A percentile compares a stretch with the other conserved stretches of the same genome.
Evolutionary conservation across 257 asterid species (phyloP).

Genomic region (Salvia hispanica): DNA sequence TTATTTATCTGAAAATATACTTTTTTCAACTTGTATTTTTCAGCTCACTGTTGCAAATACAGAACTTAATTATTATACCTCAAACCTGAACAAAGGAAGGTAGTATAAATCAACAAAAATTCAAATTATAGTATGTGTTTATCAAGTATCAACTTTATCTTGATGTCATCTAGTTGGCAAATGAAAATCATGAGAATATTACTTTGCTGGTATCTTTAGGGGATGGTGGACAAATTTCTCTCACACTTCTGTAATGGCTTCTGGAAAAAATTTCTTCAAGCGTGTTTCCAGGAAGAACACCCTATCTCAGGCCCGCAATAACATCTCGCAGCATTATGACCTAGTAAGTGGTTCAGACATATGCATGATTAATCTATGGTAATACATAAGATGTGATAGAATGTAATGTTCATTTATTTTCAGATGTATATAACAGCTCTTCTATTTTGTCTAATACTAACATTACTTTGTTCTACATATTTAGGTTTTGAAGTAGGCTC

Average conservation of each 20-base stretch:
- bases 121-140: too few relatives aligned
- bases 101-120: constrained; percentile 11
- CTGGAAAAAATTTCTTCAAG: constrained; percentile 60
- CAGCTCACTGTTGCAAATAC: constrained; percentile 65
- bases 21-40: constrained; percentile 26
- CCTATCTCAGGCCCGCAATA: constrained; percentile 72
- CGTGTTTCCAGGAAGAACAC: constrained; percentile 60
- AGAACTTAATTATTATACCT: constrained; percentile 46
- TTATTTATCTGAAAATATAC: neutral
- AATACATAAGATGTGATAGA: too few relatives aligned
- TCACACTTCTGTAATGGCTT: constrained; percentile 52
- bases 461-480: too few relatives aligned
- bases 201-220: constrained; percentile 31
- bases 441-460: too few relatives aligned
- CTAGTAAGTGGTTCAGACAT: constrained; percentile 6
- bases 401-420: too few relatives aligned
- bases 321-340: constrained; percentile 58
- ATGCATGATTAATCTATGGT: too few relatives aligned
- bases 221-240: constrained; percentile 81
- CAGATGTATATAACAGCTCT: too few relatives aligned
- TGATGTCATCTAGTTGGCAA: too few relatives aligned
- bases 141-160: too few relatives aligned
- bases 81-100: constrained; percentile 55
- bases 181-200: too few relatives aligned
- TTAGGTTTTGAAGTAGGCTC: too few relatives aligned